Base-by-base conservation (phyloP, 2,329 filamentous ascomycete genomes). In the Fusarium luffae region DNA sequence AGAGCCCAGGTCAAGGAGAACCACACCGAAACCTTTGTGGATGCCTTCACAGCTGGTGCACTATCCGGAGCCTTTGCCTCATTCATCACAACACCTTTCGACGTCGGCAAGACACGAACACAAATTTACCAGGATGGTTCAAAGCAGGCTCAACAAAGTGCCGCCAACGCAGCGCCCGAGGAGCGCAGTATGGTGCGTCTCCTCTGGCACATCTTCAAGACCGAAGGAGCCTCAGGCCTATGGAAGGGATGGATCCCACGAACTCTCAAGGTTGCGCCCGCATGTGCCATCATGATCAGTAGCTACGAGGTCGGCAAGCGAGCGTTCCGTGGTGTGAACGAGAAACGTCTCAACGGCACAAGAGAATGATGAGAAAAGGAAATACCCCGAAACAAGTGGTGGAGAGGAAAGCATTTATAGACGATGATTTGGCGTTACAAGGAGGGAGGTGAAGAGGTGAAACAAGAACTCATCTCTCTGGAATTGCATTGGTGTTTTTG, bases 271-370 rank as follows among this genome's bases (percentile, higher is more conserved):
- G 94, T 99, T 7, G 95, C 96, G 2, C 96, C 96, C 2, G 93
- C 95, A 0, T 99, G 96, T 80, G 96, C 96, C 28, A 98, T 99
- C 78, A 99, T 99, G 96, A 98, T 99, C 77, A 97, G 93, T 78
- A 97, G 92, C 77, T 99, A 98, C 79, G 96, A 99, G 80, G 88
- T 98, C 40, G 94, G 96, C 52, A 99, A 99, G 85, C 91, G 92
- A 79, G 90, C 92, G 78, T 97, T 97, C 34, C 86, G 89, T 56
- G 86, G 88, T 13, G 88, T 93, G 51, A 98, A 98, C 64, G 85
- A 88, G 75, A 81, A 77, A 32, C 63, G 40, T 2, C 69, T 69
- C 12, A 54, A 63, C 43, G 52, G 56, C 19, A 13, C 7, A 11
- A 62, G 61, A n/a, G 34, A 18, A 54, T 7, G n/a, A 61, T 14